Evolutionary conservation across 192 early-diverging fungal species (phyloP).

Genomic region (Chytriomyces confervae): DNA sequence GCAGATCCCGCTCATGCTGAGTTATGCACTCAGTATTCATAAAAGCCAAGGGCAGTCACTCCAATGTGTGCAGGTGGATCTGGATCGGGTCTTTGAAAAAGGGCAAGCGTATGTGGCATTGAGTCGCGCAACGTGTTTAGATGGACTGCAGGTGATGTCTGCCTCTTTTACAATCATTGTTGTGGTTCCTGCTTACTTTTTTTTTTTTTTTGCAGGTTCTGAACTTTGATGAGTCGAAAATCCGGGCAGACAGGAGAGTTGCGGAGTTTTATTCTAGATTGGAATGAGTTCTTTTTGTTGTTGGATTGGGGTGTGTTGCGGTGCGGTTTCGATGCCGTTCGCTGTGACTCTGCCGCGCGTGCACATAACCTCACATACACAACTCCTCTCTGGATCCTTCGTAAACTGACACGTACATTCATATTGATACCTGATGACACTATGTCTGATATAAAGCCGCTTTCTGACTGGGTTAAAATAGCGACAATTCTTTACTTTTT

Average conservation of each 20-base stretch:
- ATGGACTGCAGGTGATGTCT: slow-evolving; percentile 23
- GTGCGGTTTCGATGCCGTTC: too few relatives aligned
- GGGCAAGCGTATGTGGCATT: slow-evolving; percentile 63
- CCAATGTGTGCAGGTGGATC: slow-evolving; percentile 51
- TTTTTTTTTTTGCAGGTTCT: neutral
- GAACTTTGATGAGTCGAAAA: slow-evolving; percentile 10
- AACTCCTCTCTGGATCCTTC: too few relatives aligned
- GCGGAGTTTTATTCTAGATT: slow-evolving; percentile 18
- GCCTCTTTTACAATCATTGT: too few relatives aligned
- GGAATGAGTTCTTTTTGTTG: neutral
- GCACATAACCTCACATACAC: too few relatives aligned
- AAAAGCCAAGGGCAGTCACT: slow-evolving; percentile 63
- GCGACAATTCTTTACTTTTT: too few relatives aligned
- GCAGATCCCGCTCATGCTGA: slow-evolving; percentile 49
- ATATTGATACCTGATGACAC: too few relatives aligned
- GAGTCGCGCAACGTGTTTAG: slow-evolving; percentile 48
- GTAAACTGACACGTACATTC: too few relatives aligned
- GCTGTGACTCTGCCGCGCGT: too few relatives aligned
- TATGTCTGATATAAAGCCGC: too few relatives aligned
- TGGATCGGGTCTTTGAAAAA: slow-evolving; percentile 51
- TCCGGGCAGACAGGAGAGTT: slow-evolving; percentile 15
- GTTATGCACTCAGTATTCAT: slow-evolving; percentile 60
- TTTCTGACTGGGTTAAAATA: too few relatives aligned
- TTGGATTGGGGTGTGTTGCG: too few relatives aligned
- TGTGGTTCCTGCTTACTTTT: too few relatives aligned